Evolutionary conservation across 805 yeast genomes (phyloP).

Genomic region (Cyberlindnera americana): DNA sequence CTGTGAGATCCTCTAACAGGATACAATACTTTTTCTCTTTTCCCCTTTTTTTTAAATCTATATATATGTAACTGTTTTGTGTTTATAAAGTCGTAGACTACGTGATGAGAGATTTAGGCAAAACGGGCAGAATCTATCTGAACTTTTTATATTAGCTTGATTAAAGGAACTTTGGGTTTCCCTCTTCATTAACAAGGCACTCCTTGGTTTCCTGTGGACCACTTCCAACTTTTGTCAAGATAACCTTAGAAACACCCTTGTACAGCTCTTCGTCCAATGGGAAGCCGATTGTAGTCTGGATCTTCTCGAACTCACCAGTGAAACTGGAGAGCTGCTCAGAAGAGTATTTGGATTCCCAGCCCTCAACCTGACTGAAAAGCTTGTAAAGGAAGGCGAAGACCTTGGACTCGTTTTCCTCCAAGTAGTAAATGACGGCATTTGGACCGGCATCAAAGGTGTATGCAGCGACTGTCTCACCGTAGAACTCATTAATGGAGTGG

Average conservation of each 20-base stretch:
- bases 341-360: slow-evolving; percentile 56
- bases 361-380: slow-evolving; percentile 55
- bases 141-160: background rate
- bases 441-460: slow-evolving; percentile 99
- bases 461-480: slow-evolving; percentile 69
- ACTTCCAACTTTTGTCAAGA: slow-evolving; percentile 80
- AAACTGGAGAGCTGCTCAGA: slow-evolving; percentile 28
- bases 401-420: slow-evolving; percentile 65
- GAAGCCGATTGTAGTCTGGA: slow-evolving; percentile 32
- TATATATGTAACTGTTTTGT: background rate
- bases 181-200: slow-evolving; percentile 56
- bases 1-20: too few species aligned
- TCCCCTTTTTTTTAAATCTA: too few species aligned
- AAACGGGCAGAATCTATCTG: slow-evolving; percentile 3
- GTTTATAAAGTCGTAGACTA: too few species aligned
- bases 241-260: slow-evolving; percentile 77
- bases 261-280: slow-evolving; percentile 49
- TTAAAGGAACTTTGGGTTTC: slow-evolving; percentile 43
- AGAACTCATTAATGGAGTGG: slow-evolving; percentile 67
- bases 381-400: slow-evolving; percentile 68
- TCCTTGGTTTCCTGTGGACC: slow-evolving; percentile 71
- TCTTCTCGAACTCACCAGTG: slow-evolving; percentile 25
- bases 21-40: background rate
- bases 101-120: too few species aligned
- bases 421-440: slow-evolving; percentile 92